A percentile compares a stretch with the other conserved stretches of the same genome.
These are phyloP conservation scores for Rhodotorula sp. DNA, from an alignment of 1,284 basidiomycete genomes.

Conservation along the genomic window DNA sequence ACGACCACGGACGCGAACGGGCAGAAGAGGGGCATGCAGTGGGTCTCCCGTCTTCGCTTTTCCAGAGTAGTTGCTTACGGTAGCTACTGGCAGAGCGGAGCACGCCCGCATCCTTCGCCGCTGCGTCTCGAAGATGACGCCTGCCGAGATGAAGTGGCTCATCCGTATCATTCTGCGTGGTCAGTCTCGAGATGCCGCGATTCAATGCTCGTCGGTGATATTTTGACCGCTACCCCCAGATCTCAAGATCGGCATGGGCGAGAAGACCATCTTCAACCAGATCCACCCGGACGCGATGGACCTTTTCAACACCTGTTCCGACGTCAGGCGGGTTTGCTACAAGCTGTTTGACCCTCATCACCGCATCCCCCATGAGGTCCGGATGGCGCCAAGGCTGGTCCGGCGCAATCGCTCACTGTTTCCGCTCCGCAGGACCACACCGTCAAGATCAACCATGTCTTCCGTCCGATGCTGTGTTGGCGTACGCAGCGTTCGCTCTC, in stretches of 20 bases:
- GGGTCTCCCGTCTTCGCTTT: not conserved
- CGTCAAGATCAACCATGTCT: constrained; percentile 74
- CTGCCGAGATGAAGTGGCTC: constrained; percentile 86
- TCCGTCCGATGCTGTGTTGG: constrained; percentile 89
- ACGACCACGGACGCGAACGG: constrained; percentile 40
- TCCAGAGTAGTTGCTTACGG: not conserved
- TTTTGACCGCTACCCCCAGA: constrained; percentile 41
- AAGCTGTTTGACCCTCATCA: constrained; percentile 51
- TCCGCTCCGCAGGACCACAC: constrained; percentile 63
- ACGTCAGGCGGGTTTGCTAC: constrained; percentile 82
- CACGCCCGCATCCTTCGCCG: constrained; percentile 71
- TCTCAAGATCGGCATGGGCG: constrained; percentile 54
- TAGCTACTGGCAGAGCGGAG: constrained; percentile 56
- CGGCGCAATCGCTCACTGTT: not conserved
- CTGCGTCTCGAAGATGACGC: constrained; percentile 71
- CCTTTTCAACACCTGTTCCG: constrained; percentile 89
- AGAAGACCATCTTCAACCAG: constrained; percentile 78
- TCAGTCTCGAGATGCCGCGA: constrained; percentile 41
- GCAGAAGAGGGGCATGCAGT: constrained; percentile 18
- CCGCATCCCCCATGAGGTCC: constrained; percentile 48
- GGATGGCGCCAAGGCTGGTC: not conserved
- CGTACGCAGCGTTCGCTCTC: constrained; percentile 67
- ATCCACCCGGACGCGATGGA: constrained; percentile 89
- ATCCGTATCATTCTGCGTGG: constrained; percentile 90
- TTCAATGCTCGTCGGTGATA: not conserved